Percentiles rank a stretch among this genome's conserved stretches.
Conservation (phyloP, 768 basidiomycete genomes). For the Suillus discolor region DNA sequence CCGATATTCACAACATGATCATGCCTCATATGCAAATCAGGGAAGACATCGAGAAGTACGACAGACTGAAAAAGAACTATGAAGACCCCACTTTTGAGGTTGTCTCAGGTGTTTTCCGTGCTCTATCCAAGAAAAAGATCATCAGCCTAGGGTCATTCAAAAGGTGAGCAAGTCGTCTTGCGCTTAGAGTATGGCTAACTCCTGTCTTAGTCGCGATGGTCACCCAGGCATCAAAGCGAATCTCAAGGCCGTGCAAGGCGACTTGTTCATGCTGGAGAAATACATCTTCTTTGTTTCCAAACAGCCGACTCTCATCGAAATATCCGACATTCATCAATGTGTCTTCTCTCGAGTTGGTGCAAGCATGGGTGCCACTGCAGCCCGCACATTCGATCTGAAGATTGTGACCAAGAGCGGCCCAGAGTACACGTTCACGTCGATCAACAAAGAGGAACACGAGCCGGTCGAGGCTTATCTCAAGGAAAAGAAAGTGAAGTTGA, state of each 20-base stretch:
- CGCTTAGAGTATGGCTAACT: slow-evolving; percentile 6
- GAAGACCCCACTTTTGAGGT: slow-evolving; percentile 96
- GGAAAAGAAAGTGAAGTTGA: slow-evolving; percentile 89
- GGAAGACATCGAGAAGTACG: slow-evolving; percentile 77
- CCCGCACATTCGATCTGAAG: slow-evolving; percentile 92
- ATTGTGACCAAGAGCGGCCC: slow-evolving; percentile 84
- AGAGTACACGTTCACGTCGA: slow-evolving; percentile 88
- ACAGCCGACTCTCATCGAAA: slow-evolving; percentile 87
- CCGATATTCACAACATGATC: background rate
- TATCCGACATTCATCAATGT: slow-evolving; percentile 86
- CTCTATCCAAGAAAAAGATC: slow-evolving; percentile 88
- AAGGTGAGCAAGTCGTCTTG: slow-evolving; percentile 48
- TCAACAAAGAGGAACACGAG: slow-evolving; percentile 95
- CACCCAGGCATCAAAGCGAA: slow-evolving; percentile 97
- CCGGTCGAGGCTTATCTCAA: slow-evolving; percentile 82
- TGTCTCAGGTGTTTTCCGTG: slow-evolving; percentile 91
- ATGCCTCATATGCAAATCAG: slow-evolving; percentile 36
- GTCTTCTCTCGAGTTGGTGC: slow-evolving; percentile 93
- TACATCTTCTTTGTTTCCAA: slow-evolving; percentile 98
- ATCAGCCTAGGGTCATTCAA: slow-evolving; percentile 85
- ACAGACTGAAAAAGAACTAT: slow-evolving; percentile 89
- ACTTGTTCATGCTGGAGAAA: slow-evolving; percentile 98
- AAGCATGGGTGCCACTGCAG: slow-evolving; percentile 77
- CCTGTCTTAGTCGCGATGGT: slow-evolving; percentile 68
- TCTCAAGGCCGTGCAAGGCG: slow-evolving; percentile 94